Conservation (phyloP, 2,329 filamentous ascomycete genomes). For the Cladophialophora psammophila region DNA sequence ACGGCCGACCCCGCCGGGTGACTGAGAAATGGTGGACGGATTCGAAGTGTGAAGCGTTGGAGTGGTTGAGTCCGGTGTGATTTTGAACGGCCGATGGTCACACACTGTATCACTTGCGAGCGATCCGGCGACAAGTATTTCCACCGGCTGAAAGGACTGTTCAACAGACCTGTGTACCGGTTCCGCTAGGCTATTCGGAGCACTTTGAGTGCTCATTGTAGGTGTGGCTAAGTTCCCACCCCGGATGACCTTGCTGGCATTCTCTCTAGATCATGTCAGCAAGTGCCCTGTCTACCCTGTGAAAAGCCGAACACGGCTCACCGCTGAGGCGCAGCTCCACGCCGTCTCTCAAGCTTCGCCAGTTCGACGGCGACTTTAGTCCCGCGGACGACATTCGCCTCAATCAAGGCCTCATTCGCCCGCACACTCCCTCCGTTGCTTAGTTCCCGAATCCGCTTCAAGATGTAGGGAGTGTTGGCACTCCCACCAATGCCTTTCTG, state of each 20-base stretch:
- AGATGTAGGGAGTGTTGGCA: constrained; percentile 83
- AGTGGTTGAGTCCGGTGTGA: constrained; percentile 44
- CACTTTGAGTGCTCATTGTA: not conserved
- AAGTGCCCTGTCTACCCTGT: not conserved
- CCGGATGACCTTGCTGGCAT: constrained; percentile 9
- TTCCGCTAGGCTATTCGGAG: not conserved
- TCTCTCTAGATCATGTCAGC: constrained; percentile 27
- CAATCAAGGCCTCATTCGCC: constrained; percentile 75
- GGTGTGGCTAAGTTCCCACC: not conserved
- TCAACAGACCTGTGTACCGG: not conserved
- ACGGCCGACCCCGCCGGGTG: constrained; percentile 87
- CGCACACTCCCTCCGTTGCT: constrained; percentile 73
- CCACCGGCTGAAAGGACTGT: constrained; percentile 47
- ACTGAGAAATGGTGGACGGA: constrained; percentile 78
- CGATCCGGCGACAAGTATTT: constrained; percentile 86
- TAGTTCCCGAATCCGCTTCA: constrained; percentile 79
- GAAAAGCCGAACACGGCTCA: constrained; percentile 36
- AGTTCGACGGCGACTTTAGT: constrained; percentile 71
- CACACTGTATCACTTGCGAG: constrained; percentile 88
- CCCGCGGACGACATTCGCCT: constrained; percentile 71
- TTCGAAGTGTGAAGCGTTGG: constrained; percentile 78
- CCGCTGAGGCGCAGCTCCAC: constrained; percentile 34
- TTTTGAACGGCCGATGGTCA: constrained; percentile 68
- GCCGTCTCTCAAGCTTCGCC: constrained; percentile 57
- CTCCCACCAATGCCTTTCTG: constrained; percentile 73